A percentile compares a stretch with the other conserved stretches of the same genome.
phyloP scores from a whole-genome alignment of 805 yeast species.

The Starmerella bacillaris region DNA sequence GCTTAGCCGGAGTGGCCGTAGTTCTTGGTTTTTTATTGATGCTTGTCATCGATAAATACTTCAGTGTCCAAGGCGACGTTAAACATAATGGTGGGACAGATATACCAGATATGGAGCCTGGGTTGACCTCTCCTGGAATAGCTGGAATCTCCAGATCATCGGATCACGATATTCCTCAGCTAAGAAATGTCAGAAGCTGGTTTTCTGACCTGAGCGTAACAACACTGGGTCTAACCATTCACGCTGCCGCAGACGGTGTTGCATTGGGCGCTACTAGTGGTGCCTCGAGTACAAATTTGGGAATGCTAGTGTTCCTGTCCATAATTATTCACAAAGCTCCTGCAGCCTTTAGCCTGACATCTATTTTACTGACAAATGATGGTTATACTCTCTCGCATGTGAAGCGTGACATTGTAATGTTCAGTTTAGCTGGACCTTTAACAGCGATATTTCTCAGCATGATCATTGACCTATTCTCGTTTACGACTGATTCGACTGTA shows the following conservation, averaged over 20 bases:
- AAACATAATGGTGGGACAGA: too few relatives aligned
- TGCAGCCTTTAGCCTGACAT: constrained; percentile 47
- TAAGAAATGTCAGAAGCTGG: constrained; percentile 7
- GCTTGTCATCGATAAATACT: constrained; percentile 32
- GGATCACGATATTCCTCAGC: neutral
- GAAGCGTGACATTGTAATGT: constrained; percentile 31
- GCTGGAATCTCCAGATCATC: neutral
- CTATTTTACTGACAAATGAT: constrained; percentile 30
- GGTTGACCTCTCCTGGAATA: neutral
- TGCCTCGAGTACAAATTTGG: constrained; percentile 23
- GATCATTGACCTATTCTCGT: constrained; percentile 17
- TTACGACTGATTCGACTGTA: constrained; percentile 14
- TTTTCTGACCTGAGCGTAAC: constrained; percentile 25
- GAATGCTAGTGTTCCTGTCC: constrained; percentile 36
- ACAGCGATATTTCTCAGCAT: constrained; percentile 37
- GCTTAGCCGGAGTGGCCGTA: constrained; percentile 21
- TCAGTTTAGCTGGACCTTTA: constrained; percentile 44
- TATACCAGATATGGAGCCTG: neutral
- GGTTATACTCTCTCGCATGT: constrained; percentile 7
- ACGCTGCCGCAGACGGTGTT: constrained; percentile 55
- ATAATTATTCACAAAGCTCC: constrained; percentile 59
- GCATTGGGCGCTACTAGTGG: constrained; percentile 45
- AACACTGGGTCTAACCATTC: constrained; percentile 46
- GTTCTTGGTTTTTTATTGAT: constrained; percentile 38
- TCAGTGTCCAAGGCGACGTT: constrained; percentile 9